phyloP scores from a whole-genome alignment of 805 yeast genomes.

The Lipomyces kockii region DNA sequence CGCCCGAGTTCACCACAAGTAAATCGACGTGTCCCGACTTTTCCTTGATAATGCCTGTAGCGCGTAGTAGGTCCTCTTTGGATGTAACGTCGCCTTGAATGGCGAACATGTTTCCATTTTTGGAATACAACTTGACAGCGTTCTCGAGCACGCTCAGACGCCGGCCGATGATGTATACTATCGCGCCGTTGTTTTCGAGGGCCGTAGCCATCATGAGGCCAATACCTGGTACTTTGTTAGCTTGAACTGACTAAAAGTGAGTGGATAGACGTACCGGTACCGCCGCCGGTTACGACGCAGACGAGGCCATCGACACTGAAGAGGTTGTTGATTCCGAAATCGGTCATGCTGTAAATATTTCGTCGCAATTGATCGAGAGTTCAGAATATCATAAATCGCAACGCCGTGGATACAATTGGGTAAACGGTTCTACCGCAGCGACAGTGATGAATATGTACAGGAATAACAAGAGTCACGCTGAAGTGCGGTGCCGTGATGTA shows the following conservation, averaged over 20 bases:
- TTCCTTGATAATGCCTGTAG: conserved; percentile 31
- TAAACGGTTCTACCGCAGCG: too few species aligned
- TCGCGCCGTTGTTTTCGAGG: conserved; percentile 38
- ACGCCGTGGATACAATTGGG: too few species aligned
- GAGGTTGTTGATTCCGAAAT: conserved; percentile 44
- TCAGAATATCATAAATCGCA: neutral
- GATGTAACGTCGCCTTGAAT: conserved; percentile 34
- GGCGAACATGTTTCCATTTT: conserved; percentile 32
- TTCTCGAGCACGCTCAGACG: conserved; percentile 33
- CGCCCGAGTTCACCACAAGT: conserved; percentile 35
- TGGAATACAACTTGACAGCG: conserved; percentile 32
- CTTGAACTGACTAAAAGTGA: neutral
- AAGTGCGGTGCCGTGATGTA: too few species aligned
- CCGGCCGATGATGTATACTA: conserved; percentile 39
- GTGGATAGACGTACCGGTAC: conserved; percentile 51
- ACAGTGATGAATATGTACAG: too few species aligned
- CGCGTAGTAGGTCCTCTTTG: conserved; percentile 26
- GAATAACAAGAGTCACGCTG: too few species aligned
- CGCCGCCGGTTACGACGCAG: conserved; percentile 76
- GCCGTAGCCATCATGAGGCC: conserved; percentile 37
- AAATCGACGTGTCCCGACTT: conserved; percentile 32
- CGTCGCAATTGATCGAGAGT: neutral
- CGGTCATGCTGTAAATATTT: conserved; percentile 25
- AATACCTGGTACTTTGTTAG: neutral
- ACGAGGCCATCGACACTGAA: conserved; percentile 72